Evolutionary conservation across 805 yeast species (phyloP), one percentile per base, ranked within the genome.

Genomic region (Saccharomycopsis oosterbeekiorum): DNA sequence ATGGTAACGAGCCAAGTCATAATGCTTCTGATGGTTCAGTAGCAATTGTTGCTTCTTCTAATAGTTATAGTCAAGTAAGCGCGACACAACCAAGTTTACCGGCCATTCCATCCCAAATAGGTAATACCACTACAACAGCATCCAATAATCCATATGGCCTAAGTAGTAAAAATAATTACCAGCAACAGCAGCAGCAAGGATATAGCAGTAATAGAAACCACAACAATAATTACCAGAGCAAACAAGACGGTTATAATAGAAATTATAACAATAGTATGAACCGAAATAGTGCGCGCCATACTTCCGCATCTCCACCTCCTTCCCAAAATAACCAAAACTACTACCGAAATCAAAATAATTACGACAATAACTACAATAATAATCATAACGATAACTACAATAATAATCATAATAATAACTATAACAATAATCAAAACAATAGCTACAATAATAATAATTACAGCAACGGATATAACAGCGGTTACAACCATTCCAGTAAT

Each of bases 171-270:
- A 26, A 11, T 47, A 47, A 47, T n/a, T n/a, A 10, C 21, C n/a
- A 10, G 19, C 26, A 21, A 4, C 53, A 47, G 34, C 53, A 47
- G 24, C 34, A 24, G 14, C 34, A 47, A 42, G 26, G 50, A 64
- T 40, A 68, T 60, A 50, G 67, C 62, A 40, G 55, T 55, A 55
- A 43, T 24, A 56, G 17, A 51, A 56, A 47, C 43, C 34, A 24
- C 42, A 15, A 8, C 21, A 37, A 42, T 37, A 65, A 64, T 40
- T 77, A 79, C 50, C 83, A 80, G 57, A 68, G 72, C 55, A 84
- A 81, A 65, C 76, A 82, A 78, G 70, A 72, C 59, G 83, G 78
- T 58, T 69, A 80, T 59, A 74, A 74, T 59, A 77, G 77, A 24
- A 40, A n/a, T 4, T 43, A 14, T 12, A 19, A 34, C 12, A 36